phyloP scores from a whole-genome alignment of 306 rosid genomes.

The Cajanus cajan region DNA sequence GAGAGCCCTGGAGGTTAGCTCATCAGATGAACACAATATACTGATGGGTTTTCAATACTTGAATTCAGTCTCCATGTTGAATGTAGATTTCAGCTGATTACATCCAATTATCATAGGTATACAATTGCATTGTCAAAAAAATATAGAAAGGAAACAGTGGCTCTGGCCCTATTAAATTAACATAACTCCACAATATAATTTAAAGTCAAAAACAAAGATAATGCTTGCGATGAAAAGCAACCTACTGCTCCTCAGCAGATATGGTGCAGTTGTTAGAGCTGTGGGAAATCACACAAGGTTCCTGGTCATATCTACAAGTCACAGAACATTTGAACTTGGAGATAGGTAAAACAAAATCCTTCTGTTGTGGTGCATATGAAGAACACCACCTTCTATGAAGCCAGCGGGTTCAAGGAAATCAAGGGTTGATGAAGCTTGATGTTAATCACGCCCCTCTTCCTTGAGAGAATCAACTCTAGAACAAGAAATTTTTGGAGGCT shows the following conservation, averaged over 20 bases:
- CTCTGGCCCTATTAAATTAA: background rate
- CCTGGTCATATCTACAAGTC: constrained; percentile 32
- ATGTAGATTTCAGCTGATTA: background rate
- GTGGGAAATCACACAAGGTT: constrained; percentile 32
- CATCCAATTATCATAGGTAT: background rate
- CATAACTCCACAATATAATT: background rate
- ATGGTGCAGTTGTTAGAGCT: constrained; percentile 31
- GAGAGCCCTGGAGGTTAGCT: background rate
- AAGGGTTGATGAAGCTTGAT: constrained; percentile 36
- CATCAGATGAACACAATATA: background rate
- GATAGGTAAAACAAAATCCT: constrained; percentile 37
- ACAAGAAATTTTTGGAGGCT: constrained; percentile 37
- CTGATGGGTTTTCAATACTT: background rate
- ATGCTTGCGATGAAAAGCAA: background rate
- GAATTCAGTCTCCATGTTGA: background rate
- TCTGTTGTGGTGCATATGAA: constrained; percentile 40
- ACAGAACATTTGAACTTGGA: constrained; percentile 44
- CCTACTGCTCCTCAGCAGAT: constrained; percentile 38
- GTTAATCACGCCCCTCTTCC: constrained; percentile 37
- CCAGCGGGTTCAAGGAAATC: constrained; percentile 51
- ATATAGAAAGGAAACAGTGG: background rate
- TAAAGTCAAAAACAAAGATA: background rate
- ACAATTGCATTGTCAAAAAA: background rate
- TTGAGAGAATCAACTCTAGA: constrained; percentile 45
- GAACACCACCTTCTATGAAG: constrained; percentile 44